Percentiles rank a stretch among this genome's conserved stretches.
Evolutionary conservation across 139 green algal genomes (phyloP).

Genomic region (Chlorokybus atmophyticus): DNA sequence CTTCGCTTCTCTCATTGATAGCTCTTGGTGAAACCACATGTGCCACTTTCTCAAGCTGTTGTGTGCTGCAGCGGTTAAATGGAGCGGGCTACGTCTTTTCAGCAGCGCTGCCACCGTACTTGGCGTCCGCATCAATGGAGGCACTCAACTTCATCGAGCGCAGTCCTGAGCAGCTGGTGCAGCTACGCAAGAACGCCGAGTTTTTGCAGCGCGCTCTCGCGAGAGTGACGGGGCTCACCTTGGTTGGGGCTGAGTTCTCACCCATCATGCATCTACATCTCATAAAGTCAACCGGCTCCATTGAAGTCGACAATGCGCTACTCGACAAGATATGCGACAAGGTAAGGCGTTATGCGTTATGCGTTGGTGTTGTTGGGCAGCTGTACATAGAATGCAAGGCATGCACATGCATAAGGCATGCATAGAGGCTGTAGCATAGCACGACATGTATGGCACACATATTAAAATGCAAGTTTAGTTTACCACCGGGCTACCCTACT

Average conservation of each 20-base stretch:
- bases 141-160: slow-evolving; percentile 17
- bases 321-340: slow-evolving; percentile 24
- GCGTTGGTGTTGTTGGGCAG: no score
- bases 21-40: background rate
- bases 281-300: background rate
- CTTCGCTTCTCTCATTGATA: background rate
- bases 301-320: background rate
- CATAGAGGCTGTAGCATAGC: background rate
- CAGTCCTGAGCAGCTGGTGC: background rate
- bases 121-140: slow-evolving; percentile 49
- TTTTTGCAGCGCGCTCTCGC: slow-evolving; percentile 9
- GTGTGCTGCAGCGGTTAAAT: slow-evolving; percentile 20
- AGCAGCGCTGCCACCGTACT: slow-evolving; percentile 84
- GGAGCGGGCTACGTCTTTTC: slow-evolving; percentile 86
- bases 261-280: slow-evolving; percentile 5
- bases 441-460: background rate
- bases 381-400: no score
- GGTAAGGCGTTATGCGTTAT: slow-evolving; percentile 10
- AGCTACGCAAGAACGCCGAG: slow-evolving; percentile 9
- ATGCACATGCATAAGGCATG: no score
- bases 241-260: slow-evolving; percentile 6
- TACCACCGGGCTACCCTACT: background rate
- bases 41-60: slow-evolving; percentile 5
- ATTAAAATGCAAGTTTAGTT: background rate
- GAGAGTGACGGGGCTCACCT: background rate